Evolutionary conservation across 164 flowering plant genomes (phyloP).

Genomic region (Vitis vinifera): DNA sequence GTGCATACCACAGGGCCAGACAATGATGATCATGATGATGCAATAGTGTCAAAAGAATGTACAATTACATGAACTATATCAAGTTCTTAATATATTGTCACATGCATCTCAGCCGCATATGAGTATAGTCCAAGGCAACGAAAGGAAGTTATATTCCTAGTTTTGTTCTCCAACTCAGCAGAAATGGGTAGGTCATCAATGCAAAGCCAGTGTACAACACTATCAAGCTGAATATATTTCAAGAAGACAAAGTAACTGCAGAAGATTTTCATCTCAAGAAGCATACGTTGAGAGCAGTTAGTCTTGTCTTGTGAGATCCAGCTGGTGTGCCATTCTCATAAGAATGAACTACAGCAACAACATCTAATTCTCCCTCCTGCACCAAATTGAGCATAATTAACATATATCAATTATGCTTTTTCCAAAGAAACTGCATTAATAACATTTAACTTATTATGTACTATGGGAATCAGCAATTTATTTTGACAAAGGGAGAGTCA

Average conservation of each 20-base stretch:
- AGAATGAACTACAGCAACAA: slow-evolving; percentile 76
- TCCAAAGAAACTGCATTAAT: no score
- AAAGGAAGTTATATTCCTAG: no score
- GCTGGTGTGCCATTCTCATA: slow-evolving; percentile 79
- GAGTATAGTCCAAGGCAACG: background rate
- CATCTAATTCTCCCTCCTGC: slow-evolving; percentile 88
- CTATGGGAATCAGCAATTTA: background rate
- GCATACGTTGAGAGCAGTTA: slow-evolving; percentile 84
- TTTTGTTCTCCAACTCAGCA: background rate
- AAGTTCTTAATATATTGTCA: no score
- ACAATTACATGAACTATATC: no score
- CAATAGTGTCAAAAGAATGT: no score
- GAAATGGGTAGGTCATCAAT: background rate
- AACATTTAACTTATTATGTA: no score
- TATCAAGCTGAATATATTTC: background rate
- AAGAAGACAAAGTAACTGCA: background rate
- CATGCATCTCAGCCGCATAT: background rate
- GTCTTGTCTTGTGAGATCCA: slow-evolving; percentile 79
- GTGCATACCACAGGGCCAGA: no score
- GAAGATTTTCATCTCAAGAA: slow-evolving; percentile 4
- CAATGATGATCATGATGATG: no score
- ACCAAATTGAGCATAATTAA: background rate
- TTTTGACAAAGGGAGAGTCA: background rate
- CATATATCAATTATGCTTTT: no score
- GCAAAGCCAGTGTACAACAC: background rate